Evolutionary conservation across 2,329 filamentous ascomycete genomes (phyloP).

Genomic region (Calonectria honghensis): DNA sequence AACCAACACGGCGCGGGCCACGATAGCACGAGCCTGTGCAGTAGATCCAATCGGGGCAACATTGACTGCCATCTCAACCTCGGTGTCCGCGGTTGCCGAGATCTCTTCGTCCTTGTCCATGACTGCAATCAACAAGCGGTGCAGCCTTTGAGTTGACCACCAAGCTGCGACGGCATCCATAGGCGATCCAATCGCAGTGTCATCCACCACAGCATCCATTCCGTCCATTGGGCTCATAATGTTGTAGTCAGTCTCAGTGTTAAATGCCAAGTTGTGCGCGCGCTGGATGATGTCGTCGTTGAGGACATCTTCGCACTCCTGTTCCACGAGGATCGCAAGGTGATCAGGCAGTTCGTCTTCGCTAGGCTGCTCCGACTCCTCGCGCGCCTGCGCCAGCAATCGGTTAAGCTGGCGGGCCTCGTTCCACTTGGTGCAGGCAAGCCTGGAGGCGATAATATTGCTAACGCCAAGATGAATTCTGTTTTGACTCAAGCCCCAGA

Average conservation of each 20-base stretch:
- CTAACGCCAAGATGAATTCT: constrained; percentile 79
- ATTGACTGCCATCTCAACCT: constrained; percentile 81
- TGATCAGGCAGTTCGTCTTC: constrained; percentile 82
- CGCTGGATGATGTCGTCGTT: constrained; percentile 86
- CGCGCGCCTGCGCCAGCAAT: constrained; percentile 64
- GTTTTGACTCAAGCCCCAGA: constrained; percentile 84
- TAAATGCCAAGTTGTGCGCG: constrained; percentile 93
- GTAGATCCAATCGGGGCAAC: constrained; percentile 87
- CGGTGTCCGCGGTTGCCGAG: constrained; percentile 55
- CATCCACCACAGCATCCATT: constrained; percentile 89
- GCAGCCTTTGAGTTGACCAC: constrained; percentile 86
- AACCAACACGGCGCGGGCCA: constrained; percentile 75
- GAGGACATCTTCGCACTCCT: constrained; percentile 88
- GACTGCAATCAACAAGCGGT: constrained; percentile 79
- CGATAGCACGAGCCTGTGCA: constrained; percentile 76
- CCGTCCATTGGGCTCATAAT: constrained; percentile 79
- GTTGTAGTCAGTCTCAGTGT: constrained; percentile 82
- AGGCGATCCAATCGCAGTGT: constrained; percentile 88
- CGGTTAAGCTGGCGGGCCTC: constrained; percentile 81
- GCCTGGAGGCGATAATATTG: constrained; percentile 81
- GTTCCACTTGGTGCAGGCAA: constrained; percentile 88
- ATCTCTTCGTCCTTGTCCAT: constrained; percentile 70
- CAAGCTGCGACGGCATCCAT: constrained; percentile 94
- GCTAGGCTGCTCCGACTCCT: constrained; percentile 65
- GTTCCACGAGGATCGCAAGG: constrained; percentile 83